These are phyloP conservation scores for Porogramme epimiltina DNA, from an alignment of 1,284 basidiomycete species.

Conservation along the genomic window DNA sequence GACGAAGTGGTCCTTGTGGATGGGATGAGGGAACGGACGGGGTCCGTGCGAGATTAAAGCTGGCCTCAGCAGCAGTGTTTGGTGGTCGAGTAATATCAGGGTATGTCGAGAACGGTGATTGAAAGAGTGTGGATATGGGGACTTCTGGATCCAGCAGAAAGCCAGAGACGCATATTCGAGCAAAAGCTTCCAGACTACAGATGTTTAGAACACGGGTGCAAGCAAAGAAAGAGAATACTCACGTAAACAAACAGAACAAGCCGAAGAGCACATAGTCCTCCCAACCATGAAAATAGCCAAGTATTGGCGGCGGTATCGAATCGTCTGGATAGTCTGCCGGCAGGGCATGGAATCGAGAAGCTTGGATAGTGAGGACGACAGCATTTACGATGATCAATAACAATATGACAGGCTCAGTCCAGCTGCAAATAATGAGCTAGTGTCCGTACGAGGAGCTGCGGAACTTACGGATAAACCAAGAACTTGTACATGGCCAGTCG, in stretches of 20 bases:
- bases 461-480: conserved; percentile 66
- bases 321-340: conserved; percentile 38
- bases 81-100: conserved; percentile 34
- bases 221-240: conserved; percentile 36
- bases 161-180: conserved; percentile 90
- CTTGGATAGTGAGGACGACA: conserved; percentile 82
- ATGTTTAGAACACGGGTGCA: conserved; percentile 3
- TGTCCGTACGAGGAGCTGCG: no score
- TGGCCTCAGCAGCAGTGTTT: conserved; percentile 28
- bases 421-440: conserved; percentile 45
- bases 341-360: conserved; percentile 56
- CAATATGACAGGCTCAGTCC: conserved; percentile 88
- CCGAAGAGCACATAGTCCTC: conserved; percentile 85
- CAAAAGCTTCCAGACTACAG: conserved; percentile 79
- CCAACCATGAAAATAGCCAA: conserved; percentile 87
- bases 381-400: conserved; percentile 86
- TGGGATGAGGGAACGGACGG: conserved; percentile 37
- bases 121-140: conserved; percentile 56
- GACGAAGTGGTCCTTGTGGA: conserved; percentile 35
- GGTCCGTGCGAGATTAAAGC: conserved; percentile 25
- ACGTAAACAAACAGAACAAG: conserved; percentile 89
- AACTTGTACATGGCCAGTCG: conserved; percentile 68
- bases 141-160: conserved; percentile 89
- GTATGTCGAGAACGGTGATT: conserved; percentile 40
- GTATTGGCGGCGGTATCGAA: conserved; percentile 44